Base-by-base conservation (phyloP, 2,329 filamentous ascomycete genomes). In the Claviceps monticola region DNA sequence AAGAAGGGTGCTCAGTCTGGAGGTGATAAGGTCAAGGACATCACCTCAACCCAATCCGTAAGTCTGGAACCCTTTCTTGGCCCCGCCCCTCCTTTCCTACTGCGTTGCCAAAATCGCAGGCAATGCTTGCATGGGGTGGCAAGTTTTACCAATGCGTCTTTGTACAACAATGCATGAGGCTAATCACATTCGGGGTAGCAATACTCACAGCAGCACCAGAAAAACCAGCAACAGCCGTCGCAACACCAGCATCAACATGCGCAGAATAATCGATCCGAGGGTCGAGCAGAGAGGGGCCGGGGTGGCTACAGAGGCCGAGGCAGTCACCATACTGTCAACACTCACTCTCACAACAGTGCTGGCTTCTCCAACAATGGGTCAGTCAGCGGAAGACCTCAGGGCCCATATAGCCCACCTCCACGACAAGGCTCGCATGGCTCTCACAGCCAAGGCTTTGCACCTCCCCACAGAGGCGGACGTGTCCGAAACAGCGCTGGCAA, bases 281-380 rank as follows among this genome's bases (percentile, higher is more conserved):
- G 61, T 51, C 63, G 73, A 60, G 55, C 63, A 56, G 62, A 73
- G 56, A 62, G 66, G 50, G 67, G 68, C 19, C 71, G 73, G 38
- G 72, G 72, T 19, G 67, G 68, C 23, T 74, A 65, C 53, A 70
- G 74, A 39, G 67, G 68, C 46, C 73, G 74, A 46, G 74, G 72
- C 39, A 67, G 66, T 17, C 72, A 75, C 54, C 68, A 68, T 53
- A 58, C 60, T 39, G 58, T 57, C 54, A 67, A 62, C 59, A 59
- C 61, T 16, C 68, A 68, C 56, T 56, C 57, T 51, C 71, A 61
- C 46, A 59, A 57, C 19, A 54, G 55, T 13, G 49, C 59, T 38
- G 60, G 59, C 8, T 70, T 67, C 56, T 60, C 60, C 38, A 56
- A 63, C 37, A 69, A 69, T 49, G 68, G 67, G 19, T 62, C 66